Percentiles rank a stretch among this genome's conserved stretches.
Evolutionary conservation across 305 asterid species (phyloP).

Genomic region (Fraxinus angustifolia): DNA sequence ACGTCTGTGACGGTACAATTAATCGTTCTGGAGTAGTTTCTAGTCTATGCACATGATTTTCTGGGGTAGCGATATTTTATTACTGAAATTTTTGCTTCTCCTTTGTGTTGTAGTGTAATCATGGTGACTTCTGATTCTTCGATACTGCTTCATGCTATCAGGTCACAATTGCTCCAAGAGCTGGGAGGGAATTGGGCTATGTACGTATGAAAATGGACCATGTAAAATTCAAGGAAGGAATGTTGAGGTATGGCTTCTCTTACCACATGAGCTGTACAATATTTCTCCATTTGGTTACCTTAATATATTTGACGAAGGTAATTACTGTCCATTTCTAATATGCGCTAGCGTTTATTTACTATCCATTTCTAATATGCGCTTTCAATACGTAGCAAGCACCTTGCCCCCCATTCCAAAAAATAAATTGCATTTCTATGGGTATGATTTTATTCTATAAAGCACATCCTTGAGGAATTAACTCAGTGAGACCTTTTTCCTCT

Average conservation of each 20-base stretch:
- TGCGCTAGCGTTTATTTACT: not conserved
- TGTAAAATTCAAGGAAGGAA: slow-evolving; percentile 71
- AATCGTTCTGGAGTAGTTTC: not conserved
- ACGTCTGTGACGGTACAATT: not conserved
- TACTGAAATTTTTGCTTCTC: not conserved
- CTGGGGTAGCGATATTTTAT: not conserved
- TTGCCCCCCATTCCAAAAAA: not conserved
- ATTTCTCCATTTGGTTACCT: not conserved
- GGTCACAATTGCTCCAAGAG: slow-evolving; percentile 89
- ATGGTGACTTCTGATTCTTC: slow-evolving; percentile 12
- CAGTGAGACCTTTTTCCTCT: slow-evolving; percentile 1
- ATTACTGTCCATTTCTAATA: not conserved
- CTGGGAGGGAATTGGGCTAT: slow-evolving; percentile 90
- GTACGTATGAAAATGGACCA: slow-evolving; percentile 75
- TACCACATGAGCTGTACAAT: not conserved
- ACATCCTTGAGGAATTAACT: not conserved
- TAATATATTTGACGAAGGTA: not conserved
- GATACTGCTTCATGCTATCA: slow-evolving; percentile 23
- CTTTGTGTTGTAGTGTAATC: not conserved
- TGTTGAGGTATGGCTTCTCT: slow-evolving; percentile 57
- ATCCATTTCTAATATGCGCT: not conserved
- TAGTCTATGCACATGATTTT: not conserved
- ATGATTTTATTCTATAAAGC: not conserved
- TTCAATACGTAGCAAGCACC: not conserved
- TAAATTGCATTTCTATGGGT: not conserved